Conservation (phyloP, 495 filamentous ascomycete species). For the Aspergillus carlsbadensis region DNA sequence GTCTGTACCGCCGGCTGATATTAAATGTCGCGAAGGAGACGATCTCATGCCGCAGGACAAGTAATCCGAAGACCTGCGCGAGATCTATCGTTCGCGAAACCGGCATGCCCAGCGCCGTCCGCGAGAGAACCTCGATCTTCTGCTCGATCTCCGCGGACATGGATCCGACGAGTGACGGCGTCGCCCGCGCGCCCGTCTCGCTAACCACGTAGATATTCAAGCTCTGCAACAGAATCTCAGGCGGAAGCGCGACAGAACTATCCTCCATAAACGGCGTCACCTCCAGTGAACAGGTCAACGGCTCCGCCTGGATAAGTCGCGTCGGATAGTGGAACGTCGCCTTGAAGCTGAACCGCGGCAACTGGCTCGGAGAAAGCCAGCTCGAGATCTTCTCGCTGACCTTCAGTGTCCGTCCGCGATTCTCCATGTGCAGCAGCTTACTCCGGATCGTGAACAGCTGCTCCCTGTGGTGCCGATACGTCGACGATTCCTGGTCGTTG, state of each 20-base stretch:
- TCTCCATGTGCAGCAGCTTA: slow-evolving; percentile 12
- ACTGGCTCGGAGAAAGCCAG: slow-evolving; percentile 9
- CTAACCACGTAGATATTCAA: slow-evolving; percentile 9
- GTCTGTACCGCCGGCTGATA: slow-evolving; percentile 5
- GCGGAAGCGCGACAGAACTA: neutral
- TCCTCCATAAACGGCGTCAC: neutral
- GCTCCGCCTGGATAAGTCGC: slow-evolving; percentile 1
- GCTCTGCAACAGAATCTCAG: slow-evolving; percentile 12
- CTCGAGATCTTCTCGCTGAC: slow-evolving; percentile 10
- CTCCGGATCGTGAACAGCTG: slow-evolving; percentile 14
- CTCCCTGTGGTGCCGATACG: slow-evolving; percentile 3
- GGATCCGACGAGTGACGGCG: slow-evolving; percentile 13
- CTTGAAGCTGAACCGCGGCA: slow-evolving; percentile 15
- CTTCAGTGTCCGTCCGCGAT: slow-evolving; percentile 5
- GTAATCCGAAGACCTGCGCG: slow-evolving; percentile 6
- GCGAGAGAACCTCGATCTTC: slow-evolving; percentile 12
- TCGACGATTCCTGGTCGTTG: neutral
- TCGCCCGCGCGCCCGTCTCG: slow-evolving; percentile 9
- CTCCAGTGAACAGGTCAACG: slow-evolving; percentile 7
- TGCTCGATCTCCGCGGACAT: slow-evolving; percentile 13
- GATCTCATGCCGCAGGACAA: slow-evolving; percentile 11
- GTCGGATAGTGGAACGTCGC: slow-evolving; percentile 10
- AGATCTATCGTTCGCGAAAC: slow-evolving; percentile 9
- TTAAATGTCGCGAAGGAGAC: slow-evolving; percentile 19
- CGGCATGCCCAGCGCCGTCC: slow-evolving; percentile 6